Evolutionary conservation across 2,329 filamentous ascomycete genomes (phyloP).

Genomic region (Phialophora verrucosa): DNA sequence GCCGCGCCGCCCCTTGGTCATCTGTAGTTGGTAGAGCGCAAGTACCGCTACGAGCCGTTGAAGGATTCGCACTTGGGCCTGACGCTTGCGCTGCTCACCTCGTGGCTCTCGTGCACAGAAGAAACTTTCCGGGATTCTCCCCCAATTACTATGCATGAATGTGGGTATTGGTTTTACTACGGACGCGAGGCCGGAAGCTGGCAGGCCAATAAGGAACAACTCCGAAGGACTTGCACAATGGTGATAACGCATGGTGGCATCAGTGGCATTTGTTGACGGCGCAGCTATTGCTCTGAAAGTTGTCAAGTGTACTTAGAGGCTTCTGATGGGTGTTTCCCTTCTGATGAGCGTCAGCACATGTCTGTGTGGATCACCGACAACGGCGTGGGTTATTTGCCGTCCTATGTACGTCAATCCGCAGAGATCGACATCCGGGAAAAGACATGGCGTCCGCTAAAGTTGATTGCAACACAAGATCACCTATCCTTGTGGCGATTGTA

Average conservation of each 20-base stretch:
- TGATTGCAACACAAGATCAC: conserved; percentile 9
- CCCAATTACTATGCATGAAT: background rate
- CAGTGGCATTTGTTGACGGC: background rate
- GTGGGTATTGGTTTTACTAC: conserved; percentile 5
- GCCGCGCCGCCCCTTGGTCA: background rate
- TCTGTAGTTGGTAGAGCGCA: background rate
- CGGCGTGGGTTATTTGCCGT: background rate
- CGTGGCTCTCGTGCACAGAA: background rate
- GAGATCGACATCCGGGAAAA: conserved; percentile 14
- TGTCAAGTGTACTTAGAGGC: background rate
- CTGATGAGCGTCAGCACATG: background rate
- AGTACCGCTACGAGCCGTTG: conserved; percentile 3
- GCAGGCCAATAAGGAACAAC: background rate
- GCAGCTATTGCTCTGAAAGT: background rate
- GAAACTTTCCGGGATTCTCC: background rate
- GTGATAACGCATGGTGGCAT: background rate
- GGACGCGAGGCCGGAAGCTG: background rate
- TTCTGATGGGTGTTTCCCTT: background rate
- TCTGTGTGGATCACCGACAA: background rate
- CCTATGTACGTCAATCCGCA: conserved; percentile 17
- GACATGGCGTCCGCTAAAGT: conserved; percentile 9
- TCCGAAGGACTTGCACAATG: background rate
- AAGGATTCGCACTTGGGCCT: background rate
- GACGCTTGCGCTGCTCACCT: conserved; percentile 7
- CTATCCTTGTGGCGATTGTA: background rate